phyloP scores from a whole-genome alignment of 148 eudicot genomes.

The Chenopodium formosanum region DNA sequence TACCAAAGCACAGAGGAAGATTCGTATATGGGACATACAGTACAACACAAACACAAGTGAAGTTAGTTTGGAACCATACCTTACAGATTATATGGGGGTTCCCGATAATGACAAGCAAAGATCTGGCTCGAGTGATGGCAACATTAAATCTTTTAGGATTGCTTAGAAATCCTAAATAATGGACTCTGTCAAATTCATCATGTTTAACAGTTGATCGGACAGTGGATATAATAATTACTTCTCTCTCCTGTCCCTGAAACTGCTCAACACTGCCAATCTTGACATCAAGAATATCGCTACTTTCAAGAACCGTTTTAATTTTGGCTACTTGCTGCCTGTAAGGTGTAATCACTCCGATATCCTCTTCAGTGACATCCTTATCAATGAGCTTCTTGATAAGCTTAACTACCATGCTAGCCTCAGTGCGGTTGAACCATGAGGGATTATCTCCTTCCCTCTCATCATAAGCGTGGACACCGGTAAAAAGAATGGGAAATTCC shows the following conservation, averaged over 20 bases:
- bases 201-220: conserved; percentile 85
- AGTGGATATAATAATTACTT: conserved; percentile 82
- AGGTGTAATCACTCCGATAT: conserved; percentile 89
- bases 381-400: conserved; percentile 45
- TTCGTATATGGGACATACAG: neutral
- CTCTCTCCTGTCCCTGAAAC: conserved; percentile 92
- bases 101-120: conserved; percentile 81
- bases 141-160: conserved; percentile 92
- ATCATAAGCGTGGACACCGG: conserved; percentile 85
- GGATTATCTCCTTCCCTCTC: conserved; percentile 96
- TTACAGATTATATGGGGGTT: conserved; percentile 88
- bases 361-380: conserved; percentile 41
- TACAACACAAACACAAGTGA: neutral
- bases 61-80: conserved; percentile 40
- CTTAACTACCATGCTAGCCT: conserved; percentile 85
- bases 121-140: conserved; percentile 86
- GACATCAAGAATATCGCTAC: conserved; percentile 32
- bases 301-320: conserved; percentile 61
- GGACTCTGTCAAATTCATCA: conserved; percentile 65
- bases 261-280: conserved; percentile 97
- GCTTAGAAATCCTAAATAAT: conserved; percentile 87
- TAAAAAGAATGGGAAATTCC: conserved; percentile 75
- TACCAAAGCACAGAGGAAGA: conserved; percentile 5
- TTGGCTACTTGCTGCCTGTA: conserved; percentile 89
- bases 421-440: conserved; percentile 96